phyloP scores from a whole-genome alignment of 768 basidiomycete species.

The Rhizopogon vulgaris region DNA sequence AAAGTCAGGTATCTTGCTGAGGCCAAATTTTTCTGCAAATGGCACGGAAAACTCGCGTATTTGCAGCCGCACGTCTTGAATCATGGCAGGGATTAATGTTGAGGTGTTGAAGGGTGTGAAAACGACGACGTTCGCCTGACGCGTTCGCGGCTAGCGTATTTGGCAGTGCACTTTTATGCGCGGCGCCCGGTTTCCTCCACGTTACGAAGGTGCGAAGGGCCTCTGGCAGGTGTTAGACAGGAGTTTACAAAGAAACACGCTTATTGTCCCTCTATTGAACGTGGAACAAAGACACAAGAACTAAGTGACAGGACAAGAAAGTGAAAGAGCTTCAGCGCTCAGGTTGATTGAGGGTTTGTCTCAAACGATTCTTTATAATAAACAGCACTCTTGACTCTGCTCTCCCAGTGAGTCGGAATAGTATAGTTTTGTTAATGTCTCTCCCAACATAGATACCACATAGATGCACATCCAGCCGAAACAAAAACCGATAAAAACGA shows the following conservation, averaged over 20 bases:
- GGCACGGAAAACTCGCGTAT: slow-evolving; percentile 25
- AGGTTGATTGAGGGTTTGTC: neutral
- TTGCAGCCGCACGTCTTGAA: slow-evolving; percentile 22
- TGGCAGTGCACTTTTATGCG: neutral
- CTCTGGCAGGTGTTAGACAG: neutral
- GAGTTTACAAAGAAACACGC: neutral
- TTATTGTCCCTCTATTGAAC: neutral
- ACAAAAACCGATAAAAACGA: slow-evolving; percentile 25
- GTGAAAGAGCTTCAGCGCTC: neutral
- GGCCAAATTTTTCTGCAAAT: slow-evolving; percentile 31
- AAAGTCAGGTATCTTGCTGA: slow-evolving; percentile 50
- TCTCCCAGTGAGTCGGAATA: neutral
- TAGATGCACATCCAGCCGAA: slow-evolving; percentile 17
- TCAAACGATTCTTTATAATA: neutral
- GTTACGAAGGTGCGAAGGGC: neutral
- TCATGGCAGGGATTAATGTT: slow-evolving; percentile 13
- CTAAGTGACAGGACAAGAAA: neutral
- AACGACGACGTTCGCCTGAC: too few species aligned
- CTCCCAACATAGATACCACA: slow-evolving; percentile 25
- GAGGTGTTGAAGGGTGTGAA: neutral
- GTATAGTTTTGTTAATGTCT: neutral
- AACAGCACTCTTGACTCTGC: too few species aligned
- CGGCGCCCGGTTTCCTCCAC: neutral
- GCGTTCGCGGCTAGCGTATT: neutral
- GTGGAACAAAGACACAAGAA: neutral